These are phyloP conservation scores for Hydrangea macrophylla DNA, from an alignment of 148 eudicot genomes.

Conservation along the genomic window DNA sequence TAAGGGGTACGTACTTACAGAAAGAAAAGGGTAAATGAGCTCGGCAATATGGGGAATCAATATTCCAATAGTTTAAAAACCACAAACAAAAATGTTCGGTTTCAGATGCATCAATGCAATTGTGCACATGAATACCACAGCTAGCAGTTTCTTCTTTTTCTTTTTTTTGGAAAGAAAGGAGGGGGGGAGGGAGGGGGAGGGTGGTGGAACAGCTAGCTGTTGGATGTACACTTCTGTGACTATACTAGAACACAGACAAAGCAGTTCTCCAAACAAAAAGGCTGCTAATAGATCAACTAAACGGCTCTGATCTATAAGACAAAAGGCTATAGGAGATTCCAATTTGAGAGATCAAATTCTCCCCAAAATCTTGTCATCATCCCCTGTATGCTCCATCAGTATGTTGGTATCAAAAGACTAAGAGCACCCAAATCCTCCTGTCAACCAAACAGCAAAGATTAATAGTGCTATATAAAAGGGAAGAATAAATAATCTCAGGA, in stretches of 20 bases:
- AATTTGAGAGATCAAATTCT: neutral
- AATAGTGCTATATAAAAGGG: neutral
- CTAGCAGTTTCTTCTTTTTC: too few relatives aligned
- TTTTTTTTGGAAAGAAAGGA: too few relatives aligned
- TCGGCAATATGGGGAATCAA: neutral
- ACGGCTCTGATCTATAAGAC: conserved; percentile 1
- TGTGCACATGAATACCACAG: conserved; percentile 7
- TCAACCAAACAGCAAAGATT: conserved; percentile 3
- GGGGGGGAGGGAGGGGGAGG: too few relatives aligned
- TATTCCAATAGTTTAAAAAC: conserved; percentile 1
- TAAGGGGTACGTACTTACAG: too few relatives aligned
- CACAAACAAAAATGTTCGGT: neutral
- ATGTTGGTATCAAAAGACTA: neutral
- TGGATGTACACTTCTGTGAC: neutral
- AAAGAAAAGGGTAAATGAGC: neutral
- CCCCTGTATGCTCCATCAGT: conserved; percentile 1
- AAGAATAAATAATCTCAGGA: neutral
- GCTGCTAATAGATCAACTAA: neutral
- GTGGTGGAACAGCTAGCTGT: too few relatives aligned
- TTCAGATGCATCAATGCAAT: neutral
- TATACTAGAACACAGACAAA: neutral
- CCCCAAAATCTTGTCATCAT: neutral
- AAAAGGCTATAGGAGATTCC: neutral
- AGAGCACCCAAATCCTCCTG: conserved; percentile 9
- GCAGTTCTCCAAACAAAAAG: neutral